phyloP scores from a whole-genome alignment of 1,139 yeast genomes.

The Blastobotrys malaysiensis region DNA sequence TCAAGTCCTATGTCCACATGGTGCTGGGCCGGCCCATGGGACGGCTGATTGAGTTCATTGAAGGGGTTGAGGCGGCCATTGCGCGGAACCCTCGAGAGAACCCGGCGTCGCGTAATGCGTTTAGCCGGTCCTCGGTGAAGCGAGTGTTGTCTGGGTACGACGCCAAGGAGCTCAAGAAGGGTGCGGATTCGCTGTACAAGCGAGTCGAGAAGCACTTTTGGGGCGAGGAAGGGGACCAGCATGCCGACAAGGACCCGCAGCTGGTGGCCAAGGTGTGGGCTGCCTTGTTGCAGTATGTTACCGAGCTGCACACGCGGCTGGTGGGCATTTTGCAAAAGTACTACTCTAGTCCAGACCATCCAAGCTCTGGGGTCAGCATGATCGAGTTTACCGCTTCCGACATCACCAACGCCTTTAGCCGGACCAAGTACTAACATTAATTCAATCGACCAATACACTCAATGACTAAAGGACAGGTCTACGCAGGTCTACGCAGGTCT shows the following conservation, averaged over 20 bases:
- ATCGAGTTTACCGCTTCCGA: conserved; percentile 41
- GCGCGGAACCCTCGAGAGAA: conserved; percentile 38
- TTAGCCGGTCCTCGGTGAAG: conserved; percentile 53
- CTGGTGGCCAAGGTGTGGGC: conserved; percentile 49
- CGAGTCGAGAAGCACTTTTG: conserved; percentile 56
- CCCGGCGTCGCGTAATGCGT: conserved; percentile 59
- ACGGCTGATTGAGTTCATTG: conserved; percentile 58
- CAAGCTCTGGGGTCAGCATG: conserved; percentile 21
- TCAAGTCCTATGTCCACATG: conserved; percentile 45
- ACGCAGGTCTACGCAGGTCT: no score
- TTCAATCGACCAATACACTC: no score
- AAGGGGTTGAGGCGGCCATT: conserved; percentile 53
- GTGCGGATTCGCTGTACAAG: conserved; percentile 51
- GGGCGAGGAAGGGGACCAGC: conserved; percentile 32
- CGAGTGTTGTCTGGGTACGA: conserved; percentile 54
- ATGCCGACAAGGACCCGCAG: conserved; percentile 37
- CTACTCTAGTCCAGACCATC: conserved; percentile 37
- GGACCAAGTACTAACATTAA: not conserved
- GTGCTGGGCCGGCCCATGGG: conserved; percentile 58
- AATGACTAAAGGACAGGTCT: no score
- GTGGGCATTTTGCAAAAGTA: conserved; percentile 39
- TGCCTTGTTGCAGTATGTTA: conserved; percentile 46
- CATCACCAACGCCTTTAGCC: conserved; percentile 37
- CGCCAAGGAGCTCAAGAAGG: conserved; percentile 50
- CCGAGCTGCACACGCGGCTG: conserved; percentile 39